Conservation (phyloP, 805 yeast species). For the Wickerhamomyces queroliae region DNA sequence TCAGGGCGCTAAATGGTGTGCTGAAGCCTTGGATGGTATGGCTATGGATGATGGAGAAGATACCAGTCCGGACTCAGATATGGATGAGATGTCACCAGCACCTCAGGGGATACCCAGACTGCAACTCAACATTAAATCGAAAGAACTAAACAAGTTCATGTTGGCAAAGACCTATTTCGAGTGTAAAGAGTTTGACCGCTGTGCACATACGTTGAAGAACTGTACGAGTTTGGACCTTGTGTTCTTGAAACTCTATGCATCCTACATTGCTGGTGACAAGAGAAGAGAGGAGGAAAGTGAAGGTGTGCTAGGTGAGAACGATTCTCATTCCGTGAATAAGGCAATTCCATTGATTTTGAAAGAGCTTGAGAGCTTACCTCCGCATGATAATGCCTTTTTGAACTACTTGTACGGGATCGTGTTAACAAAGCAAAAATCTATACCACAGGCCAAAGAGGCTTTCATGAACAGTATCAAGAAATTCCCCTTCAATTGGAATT, state of each 20-base stretch:
- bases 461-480: conserved; percentile 55
- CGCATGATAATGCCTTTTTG: conserved; percentile 47
- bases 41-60: conserved; percentile 15
- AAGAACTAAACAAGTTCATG: conserved; percentile 40
- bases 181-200: conserved; percentile 80
- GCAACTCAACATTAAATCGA: conserved; percentile 4
- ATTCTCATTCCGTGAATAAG: conserved; percentile 25
- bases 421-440: conserved; percentile 55
- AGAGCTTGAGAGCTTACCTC: conserved; percentile 33
- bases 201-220: conserved; percentile 50
- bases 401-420: conserved; percentile 69
- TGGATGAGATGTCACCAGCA: conserved; percentile 4
- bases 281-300: conserved; percentile 65
- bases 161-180: conserved; percentile 73
- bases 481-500: conserved; percentile 89
- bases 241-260: conserved; percentile 66
- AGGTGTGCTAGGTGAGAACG: conserved; percentile 46
- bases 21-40: conserved; percentile 73
- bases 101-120: neutral
- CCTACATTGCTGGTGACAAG: conserved; percentile 74
- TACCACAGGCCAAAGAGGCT: conserved; percentile 51
- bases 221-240: conserved; percentile 44
- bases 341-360: conserved; percentile 31
- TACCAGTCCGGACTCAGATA: conserved; percentile 12
- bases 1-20: conserved; percentile 77